phyloP scores from a whole-genome alignment of 176 grass and related monocot genomes.

The Oropetium thomaeum region DNA sequence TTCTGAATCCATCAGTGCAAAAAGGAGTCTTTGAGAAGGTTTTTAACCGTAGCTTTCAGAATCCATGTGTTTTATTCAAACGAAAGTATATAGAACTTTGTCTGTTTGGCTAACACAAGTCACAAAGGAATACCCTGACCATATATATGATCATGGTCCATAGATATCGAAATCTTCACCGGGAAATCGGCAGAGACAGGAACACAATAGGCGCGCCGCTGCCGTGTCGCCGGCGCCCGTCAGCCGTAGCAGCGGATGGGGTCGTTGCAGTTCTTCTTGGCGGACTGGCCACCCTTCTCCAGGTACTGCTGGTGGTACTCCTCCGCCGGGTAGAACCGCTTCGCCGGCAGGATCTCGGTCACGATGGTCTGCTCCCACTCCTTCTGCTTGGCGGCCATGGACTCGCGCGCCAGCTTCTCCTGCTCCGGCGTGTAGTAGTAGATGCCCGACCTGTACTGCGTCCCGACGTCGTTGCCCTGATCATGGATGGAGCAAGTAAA shows the following conservation, averaged over 20 bases:
- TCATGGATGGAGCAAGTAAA: background rate
- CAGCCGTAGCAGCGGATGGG: constrained; percentile 93
- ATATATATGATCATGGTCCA: too few species aligned
- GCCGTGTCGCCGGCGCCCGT: background rate
- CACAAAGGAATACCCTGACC: background rate
- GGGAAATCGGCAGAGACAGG: background rate
- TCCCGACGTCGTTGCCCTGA: constrained; percentile 77
- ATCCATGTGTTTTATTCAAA: background rate
- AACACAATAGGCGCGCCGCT: too few species aligned
- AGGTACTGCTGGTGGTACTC: constrained; percentile 91
- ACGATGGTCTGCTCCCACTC: constrained; percentile 59
- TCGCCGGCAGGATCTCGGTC: constrained; percentile 78
- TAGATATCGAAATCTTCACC: too few species aligned
- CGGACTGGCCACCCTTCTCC: constrained; percentile 86
- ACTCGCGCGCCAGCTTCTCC: constrained; percentile 50
- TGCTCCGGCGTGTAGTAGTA: constrained; percentile 91
- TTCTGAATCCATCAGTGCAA: too few species aligned
- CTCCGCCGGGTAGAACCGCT: constrained; percentile 70
- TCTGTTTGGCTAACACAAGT: background rate
- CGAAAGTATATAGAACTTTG: background rate
- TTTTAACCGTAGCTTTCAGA: background rate
- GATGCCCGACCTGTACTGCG: constrained; percentile 96
- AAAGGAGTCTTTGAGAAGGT: too few species aligned
- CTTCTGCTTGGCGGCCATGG: constrained; percentile 58
- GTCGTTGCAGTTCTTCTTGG: constrained; percentile 70